These are phyloP conservation scores for Petunia axillaris DNA, from an alignment of 257 asterid genomes.

Conservation along the genomic window DNA sequence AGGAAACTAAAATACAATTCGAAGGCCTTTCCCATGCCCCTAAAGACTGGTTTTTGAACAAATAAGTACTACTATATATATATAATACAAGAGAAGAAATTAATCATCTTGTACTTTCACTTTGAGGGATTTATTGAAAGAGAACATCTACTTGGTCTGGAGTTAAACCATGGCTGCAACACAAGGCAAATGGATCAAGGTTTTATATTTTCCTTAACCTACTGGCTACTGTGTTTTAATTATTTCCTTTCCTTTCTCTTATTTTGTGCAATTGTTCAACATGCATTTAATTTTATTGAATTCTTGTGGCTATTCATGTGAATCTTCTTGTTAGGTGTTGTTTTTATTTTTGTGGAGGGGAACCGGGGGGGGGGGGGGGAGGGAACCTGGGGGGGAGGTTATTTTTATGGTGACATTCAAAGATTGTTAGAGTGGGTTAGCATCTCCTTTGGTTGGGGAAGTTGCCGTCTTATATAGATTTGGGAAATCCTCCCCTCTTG, in stretches of 20 bases:
- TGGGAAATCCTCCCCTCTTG: too few relatives aligned
- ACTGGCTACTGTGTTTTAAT: too few relatives aligned
- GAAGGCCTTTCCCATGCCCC: background rate
- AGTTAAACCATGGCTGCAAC: slow-evolving; percentile 12
- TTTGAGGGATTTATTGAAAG: background rate
- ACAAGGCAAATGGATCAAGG: slow-evolving; percentile 25
- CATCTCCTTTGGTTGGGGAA: too few relatives aligned
- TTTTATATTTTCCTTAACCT: background rate
- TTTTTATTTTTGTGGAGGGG: background rate
- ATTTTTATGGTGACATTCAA: too few relatives aligned
- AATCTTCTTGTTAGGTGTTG: background rate
- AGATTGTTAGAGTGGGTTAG: too few relatives aligned
- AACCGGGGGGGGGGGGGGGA: too few relatives aligned
- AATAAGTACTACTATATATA: background rate
- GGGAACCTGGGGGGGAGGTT: too few relatives aligned
- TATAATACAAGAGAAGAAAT: background rate
- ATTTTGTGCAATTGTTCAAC: too few relatives aligned
- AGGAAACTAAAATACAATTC: background rate
- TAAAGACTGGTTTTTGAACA: slow-evolving; percentile 6
- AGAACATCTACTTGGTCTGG: background rate
- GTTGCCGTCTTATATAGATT: too few relatives aligned
- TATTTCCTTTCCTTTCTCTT: too few relatives aligned
- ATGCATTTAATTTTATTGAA: background rate
- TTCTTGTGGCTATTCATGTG: background rate
- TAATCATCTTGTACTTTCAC: too few relatives aligned